These are phyloP conservation scores for Scedosporium minutisporum DNA, from an alignment of 2,329 filamentous ascomycete genomes.

Conservation along the genomic window DNA sequence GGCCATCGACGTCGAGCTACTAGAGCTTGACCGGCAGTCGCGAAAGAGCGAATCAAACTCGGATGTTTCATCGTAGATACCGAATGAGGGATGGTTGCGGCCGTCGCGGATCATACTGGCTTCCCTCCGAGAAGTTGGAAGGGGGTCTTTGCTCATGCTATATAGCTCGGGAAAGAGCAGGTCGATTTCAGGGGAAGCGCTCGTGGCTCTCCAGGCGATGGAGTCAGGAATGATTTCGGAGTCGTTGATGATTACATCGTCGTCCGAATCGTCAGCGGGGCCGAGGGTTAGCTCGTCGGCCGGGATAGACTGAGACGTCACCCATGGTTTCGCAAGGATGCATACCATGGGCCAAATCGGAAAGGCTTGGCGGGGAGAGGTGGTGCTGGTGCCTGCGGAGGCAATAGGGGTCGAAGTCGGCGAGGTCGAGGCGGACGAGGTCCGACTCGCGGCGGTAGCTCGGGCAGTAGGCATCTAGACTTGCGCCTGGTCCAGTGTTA, in stretches of 20 bases:
- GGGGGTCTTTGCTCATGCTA: no score
- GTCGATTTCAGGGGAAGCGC: no score
- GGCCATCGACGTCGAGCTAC: neutral
- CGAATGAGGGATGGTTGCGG: constrained; percentile 19
- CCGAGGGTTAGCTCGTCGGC: constrained; percentile 20
- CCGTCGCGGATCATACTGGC: constrained; percentile 10
- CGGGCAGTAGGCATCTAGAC: constrained; percentile 57
- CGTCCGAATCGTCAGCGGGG: constrained; percentile 8
- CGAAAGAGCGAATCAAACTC: no score
- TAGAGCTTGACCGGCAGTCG: constrained; percentile 6
- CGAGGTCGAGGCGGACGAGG: constrained; percentile 19
- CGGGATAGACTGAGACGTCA: constrained; percentile 34
- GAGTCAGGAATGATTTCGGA: no score
- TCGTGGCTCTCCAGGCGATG: no score
- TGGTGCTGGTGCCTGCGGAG: constrained; percentile 33
- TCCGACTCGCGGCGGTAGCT: constrained; percentile 29
- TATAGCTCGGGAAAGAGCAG: no score
- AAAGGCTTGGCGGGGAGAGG: constrained; percentile 72
- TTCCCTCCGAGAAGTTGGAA: no score
- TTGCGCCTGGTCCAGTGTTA: constrained; percentile 90
- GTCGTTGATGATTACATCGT: constrained; percentile 12
- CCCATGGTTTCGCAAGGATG: constrained; percentile 18
- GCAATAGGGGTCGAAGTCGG: constrained; percentile 20
- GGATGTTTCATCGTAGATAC: constrained; percentile 30
- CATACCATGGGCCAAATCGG: constrained; percentile 32